Evolutionary conservation across 1,284 basidiomycete species (phyloP).

Genomic region (Rhodotorula glutinis): DNA sequence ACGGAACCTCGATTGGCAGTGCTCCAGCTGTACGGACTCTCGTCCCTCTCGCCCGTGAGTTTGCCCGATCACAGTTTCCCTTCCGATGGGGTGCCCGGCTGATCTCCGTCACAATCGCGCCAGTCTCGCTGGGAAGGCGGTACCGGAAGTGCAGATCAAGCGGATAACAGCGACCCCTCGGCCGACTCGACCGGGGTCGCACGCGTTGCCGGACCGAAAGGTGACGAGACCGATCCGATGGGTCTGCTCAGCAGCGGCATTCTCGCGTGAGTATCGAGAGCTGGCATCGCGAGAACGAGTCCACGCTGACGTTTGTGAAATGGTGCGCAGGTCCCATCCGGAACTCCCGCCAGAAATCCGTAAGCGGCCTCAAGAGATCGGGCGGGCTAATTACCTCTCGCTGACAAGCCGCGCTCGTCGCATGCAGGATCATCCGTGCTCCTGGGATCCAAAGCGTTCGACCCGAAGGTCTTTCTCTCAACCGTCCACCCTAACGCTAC

Average conservation of each 20-base stretch:
- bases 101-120: background rate
- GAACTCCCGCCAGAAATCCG: conserved; percentile 36
- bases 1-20: conserved; percentile 28
- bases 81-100: background rate
- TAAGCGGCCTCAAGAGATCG: background rate
- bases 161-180: background rate
- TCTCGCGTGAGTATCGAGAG: conserved; percentile 34
- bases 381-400: too few relatives aligned
- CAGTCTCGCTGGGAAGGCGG: conserved; percentile 29
- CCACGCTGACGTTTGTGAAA: background rate
- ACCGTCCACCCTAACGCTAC: conserved; percentile 93
- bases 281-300: too few relatives aligned
- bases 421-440: conserved; percentile 54
- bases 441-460: conserved; percentile 88
- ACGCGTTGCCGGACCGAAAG: conserved; percentile 19
- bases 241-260: conserved; percentile 44
- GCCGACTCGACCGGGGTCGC: background rate
- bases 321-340: conserved; percentile 23
- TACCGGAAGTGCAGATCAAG: conserved; percentile 6
- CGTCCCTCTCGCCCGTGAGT: conserved; percentile 47
- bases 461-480: conserved; percentile 89
- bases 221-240: conserved; percentile 48
- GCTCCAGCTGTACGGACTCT: conserved; percentile 49
- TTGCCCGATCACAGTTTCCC: background rate
- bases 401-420: too few relatives aligned